A percentile compares a stretch with the other conserved stretches of the same genome.
Conservation (phyloP, 1,284 basidiomycete genomes). For the Chondrostereum purpureum region DNA sequence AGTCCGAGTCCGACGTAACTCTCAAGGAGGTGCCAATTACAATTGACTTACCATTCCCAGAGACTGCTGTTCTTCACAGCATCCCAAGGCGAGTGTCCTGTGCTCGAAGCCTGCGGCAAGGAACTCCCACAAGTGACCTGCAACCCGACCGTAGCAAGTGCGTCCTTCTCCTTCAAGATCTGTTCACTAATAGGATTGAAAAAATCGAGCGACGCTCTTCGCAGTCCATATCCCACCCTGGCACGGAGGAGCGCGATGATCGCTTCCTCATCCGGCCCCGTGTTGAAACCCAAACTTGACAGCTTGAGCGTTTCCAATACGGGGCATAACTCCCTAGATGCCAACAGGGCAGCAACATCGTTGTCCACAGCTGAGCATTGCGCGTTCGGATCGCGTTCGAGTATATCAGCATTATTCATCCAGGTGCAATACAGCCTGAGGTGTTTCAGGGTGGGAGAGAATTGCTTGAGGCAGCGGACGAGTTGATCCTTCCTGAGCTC, state of each 20-base stretch:
- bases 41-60: not conserved
- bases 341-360: not conserved
- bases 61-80: not conserved
- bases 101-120: not conserved
- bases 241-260: not conserved
- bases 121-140: not conserved
- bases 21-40: not conserved
- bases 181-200: not conserved
- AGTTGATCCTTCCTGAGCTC: not conserved
- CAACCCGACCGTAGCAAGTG: not conserved
- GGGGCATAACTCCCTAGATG: not conserved
- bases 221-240: too few species aligned
- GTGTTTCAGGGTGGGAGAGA: not conserved
- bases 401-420: too few species aligned
- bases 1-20: not conserved
- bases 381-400: not conserved
- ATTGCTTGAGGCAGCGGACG: too few species aligned
- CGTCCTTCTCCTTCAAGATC: not conserved
- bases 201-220: too few species aligned
- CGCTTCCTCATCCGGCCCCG: not conserved
- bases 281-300: not conserved
- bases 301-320: not conserved
- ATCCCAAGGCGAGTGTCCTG: not conserved
- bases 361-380: not conserved
- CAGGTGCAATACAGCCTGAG: not conserved